These are phyloP conservation scores for Lentinus polychrous DNA, from an alignment of 1,284 basidiomycete species.

Conservation along the genomic window DNA sequence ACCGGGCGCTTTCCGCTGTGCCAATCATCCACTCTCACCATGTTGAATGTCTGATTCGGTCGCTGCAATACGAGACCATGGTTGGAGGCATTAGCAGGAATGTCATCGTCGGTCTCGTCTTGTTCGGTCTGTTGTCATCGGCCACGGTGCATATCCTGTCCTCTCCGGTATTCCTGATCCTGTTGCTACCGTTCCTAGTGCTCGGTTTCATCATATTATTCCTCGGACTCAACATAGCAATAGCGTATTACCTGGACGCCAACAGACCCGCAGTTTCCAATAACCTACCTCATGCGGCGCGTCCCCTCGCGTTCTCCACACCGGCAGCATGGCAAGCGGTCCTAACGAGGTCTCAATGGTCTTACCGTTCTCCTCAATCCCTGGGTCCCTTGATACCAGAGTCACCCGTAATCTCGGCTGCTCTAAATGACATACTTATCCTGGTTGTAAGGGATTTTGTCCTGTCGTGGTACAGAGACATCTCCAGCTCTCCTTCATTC, in stretches of 20 bases:
- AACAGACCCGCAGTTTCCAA: slow-evolving; percentile 26
- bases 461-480: slow-evolving; percentile 74
- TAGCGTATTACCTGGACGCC: slow-evolving; percentile 52
- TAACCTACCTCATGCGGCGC: slow-evolving; percentile 44
- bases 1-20: no score
- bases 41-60: no score
- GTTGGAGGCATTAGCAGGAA: slow-evolving; percentile 15
- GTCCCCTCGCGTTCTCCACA: slow-evolving; percentile 77
- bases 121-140: background rate
- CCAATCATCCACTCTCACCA: no score
- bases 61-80: no score
- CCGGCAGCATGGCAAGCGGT: slow-evolving; percentile 89
- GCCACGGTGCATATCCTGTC: slow-evolving; percentile 27
- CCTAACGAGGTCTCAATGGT: slow-evolving; percentile 79
- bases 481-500: slow-evolving; percentile 84
- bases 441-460: slow-evolving; percentile 82
- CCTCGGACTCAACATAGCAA: slow-evolving; percentile 45
- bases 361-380: slow-evolving; percentile 55
- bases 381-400: slow-evolving; percentile 55
- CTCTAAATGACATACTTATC: slow-evolving; percentile 72
- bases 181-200: slow-evolving; percentile 56
- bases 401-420: slow-evolving; percentile 55
- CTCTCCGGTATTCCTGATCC: slow-evolving; percentile 57
- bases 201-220: slow-evolving; percentile 41
- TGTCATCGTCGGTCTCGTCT: slow-evolving; percentile 10